Evolutionary conservation across 1,139 yeast genomes (phyloP).

Genomic region (Yamadazyma sp.): DNA sequence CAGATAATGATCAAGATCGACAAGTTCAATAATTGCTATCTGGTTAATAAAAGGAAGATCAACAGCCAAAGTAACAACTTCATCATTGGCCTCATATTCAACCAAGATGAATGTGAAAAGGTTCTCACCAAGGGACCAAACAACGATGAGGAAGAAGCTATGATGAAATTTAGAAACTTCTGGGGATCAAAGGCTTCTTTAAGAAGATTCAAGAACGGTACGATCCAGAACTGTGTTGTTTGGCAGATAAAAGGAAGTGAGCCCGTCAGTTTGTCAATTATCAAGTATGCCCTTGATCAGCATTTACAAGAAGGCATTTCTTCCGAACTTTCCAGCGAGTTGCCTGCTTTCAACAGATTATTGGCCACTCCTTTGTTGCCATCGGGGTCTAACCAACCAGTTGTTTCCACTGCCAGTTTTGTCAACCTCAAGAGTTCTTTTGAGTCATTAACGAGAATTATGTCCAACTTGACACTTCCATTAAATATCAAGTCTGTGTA

Average conservation of each 20-base stretch:
- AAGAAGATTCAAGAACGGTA: conserved; percentile 88
- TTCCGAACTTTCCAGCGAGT: conserved; percentile 38
- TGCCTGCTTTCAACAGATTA: conserved; percentile 45
- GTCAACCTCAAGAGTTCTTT: conserved; percentile 62
- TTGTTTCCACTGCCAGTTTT: conserved; percentile 53
- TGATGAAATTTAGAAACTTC: conserved; percentile 67
- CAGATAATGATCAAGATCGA: conserved; percentile 42
- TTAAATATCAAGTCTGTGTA: conserved; percentile 66
- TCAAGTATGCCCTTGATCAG: conserved; percentile 58
- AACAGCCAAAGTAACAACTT: conserved; percentile 34
- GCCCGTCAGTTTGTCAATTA: conserved; percentile 66
- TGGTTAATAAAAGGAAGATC: conserved; percentile 61
- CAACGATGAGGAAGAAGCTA: conserved; percentile 57
- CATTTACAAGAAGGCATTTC: conserved; percentile 58
- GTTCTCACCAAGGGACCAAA: conserved; percentile 86
- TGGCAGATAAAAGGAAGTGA: conserved; percentile 68
- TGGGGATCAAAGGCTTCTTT: conserved; percentile 90
- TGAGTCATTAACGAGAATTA: conserved; percentile 58
- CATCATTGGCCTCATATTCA: conserved; percentile 65
- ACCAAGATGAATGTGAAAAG: conserved; percentile 74
- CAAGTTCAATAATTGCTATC: conserved; percentile 29
- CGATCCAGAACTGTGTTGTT: conserved; percentile 83
- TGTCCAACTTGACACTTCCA: conserved; percentile 63
- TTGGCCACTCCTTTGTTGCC: conserved; percentile 65
- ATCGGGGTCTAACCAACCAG: conserved; percentile 51